Conservation (phyloP, 441 rosid genomes). For the Raphanus hybrid region DNA sequence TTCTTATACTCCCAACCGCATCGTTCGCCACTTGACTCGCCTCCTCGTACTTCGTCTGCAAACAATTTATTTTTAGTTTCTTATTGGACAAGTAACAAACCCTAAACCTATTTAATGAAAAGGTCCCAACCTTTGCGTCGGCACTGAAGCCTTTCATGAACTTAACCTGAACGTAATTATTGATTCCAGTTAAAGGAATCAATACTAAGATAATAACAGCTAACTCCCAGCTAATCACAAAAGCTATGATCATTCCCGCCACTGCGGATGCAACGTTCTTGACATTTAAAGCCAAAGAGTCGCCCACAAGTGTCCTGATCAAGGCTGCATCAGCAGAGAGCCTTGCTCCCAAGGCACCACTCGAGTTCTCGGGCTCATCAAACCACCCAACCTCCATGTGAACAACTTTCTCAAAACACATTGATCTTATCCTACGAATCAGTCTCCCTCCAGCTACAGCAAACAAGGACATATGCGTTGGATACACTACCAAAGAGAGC, state of each 20-base stretch:
- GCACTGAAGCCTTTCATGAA: constrained; percentile 56
- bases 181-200: constrained; percentile 54
- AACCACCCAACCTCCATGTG: constrained; percentile 65
- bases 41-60: constrained; percentile 59
- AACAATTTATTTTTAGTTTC: constrained; percentile 1
- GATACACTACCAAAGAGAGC: constrained; percentile 42
- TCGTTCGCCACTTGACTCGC: constrained; percentile 65
- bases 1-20: constrained; percentile 65
- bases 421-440: constrained; percentile 44
- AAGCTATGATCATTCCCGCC: constrained; percentile 60
- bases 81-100: constrained; percentile 15
- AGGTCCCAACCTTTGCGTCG: constrained; percentile 52
- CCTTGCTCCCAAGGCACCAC: constrained; percentile 59
- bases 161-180: constrained; percentile 51
- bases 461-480: constrained; percentile 46
- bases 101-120: not conserved
- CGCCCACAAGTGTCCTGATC: constrained; percentile 54
- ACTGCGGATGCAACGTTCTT: constrained; percentile 53
- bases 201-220: constrained; percentile 55
- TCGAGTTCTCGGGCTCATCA: constrained; percentile 59
- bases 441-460: constrained; percentile 57
- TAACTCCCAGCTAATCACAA: constrained; percentile 53
- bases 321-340: constrained; percentile 59
- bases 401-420: constrained; percentile 58
- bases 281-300: constrained; percentile 48